Evolutionary conservation across 177 flowering plant species (phyloP).

Genomic region (Vitis hybrid): DNA sequence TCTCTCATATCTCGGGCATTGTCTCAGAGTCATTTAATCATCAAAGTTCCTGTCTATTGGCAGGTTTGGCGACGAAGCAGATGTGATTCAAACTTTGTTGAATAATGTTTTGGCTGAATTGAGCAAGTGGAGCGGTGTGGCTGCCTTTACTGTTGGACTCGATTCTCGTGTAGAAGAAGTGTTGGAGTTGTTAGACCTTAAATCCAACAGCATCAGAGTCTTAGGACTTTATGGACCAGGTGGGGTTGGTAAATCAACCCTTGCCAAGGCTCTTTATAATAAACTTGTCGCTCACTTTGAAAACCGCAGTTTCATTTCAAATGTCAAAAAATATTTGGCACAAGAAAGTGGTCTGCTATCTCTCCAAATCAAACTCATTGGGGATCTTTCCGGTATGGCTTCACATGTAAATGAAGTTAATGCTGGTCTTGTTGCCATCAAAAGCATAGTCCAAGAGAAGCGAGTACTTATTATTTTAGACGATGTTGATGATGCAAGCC

Average conservation of each 20-base stretch:
- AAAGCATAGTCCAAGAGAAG: neutral
- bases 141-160: conserved; percentile 31
- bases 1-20: too few species aligned
- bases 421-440: neutral
- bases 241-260: conserved; percentile 10
- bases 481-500: conserved; percentile 11
- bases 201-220: conserved; percentile 17
- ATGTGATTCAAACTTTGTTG: conserved; percentile 21
- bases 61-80: conserved; percentile 17
- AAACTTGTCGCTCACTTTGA: conserved; percentile 1
- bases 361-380: conserved; percentile 4
- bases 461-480: conserved; percentile 15
- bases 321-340: neutral
- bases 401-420: neutral
- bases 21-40: too few species aligned
- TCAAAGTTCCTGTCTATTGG: neutral
- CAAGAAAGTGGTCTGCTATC: neutral
- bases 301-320: conserved; percentile 1
- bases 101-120: conserved; percentile 30
- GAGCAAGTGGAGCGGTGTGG: conserved; percentile 24
- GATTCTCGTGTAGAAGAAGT: conserved; percentile 25
- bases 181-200: conserved; percentile 20
- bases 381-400: neutral
- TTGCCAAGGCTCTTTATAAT: conserved; percentile 7
- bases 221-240: conserved; percentile 21